phyloP scores from a whole-genome alignment of 176 grass and related monocot genomes.

The Oryza nivara region DNA sequence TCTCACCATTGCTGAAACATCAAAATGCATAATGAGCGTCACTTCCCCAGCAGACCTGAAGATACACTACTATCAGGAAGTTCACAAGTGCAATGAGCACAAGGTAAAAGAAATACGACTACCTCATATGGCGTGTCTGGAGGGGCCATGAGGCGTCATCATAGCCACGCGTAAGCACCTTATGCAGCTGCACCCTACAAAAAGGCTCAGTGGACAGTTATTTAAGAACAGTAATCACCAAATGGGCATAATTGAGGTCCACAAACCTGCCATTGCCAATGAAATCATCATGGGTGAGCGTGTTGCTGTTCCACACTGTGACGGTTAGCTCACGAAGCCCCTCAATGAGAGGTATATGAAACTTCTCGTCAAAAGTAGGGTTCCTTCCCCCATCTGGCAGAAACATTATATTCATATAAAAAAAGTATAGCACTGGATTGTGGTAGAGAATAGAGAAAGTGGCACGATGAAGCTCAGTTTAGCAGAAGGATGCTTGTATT shows the following conservation, averaged over 20 bases:
- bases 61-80: conserved; percentile 26
- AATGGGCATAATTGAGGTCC: background rate
- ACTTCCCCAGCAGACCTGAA: conserved; percentile 77
- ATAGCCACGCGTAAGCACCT: conserved; percentile 71
- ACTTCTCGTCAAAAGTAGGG: conserved; percentile 84
- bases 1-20: conserved; percentile 70
- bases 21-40: conserved; percentile 75
- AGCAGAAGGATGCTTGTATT: conserved; percentile 6
- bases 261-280: conserved; percentile 78
- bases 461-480: background rate
- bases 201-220: conserved; percentile 17
- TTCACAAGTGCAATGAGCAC: conserved; percentile 2
- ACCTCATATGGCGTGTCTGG: conserved; percentile 68
- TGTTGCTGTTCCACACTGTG: conserved; percentile 81
- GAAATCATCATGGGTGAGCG: conserved; percentile 67
- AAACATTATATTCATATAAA: conserved; percentile 36
- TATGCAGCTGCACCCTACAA: conserved; percentile 76
- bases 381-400: conserved; percentile 82
- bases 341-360: conserved; percentile 80
- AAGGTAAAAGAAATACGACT: conserved; percentile 29
- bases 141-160: conserved; percentile 82
- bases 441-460: conserved; percentile 7
- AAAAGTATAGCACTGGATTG: background rate
- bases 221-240: background rate
- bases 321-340: conserved; percentile 75